A percentile compares a stretch with the other conserved stretches of the same genome.
Conservation (phyloP, 306 rosid species). For the Rubus parviflorus region DNA sequence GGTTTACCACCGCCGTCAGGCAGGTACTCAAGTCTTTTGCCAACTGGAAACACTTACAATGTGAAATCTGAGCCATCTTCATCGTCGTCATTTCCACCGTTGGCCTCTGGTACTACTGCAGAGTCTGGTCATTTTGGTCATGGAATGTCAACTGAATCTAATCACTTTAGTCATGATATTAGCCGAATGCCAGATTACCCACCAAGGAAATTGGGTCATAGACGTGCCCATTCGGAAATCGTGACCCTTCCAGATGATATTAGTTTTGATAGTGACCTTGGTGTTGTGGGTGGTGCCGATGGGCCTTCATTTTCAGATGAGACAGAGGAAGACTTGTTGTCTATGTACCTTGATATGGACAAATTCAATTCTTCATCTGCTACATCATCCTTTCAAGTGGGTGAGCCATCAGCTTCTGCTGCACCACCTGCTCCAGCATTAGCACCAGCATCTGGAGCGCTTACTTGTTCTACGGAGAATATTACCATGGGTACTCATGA, state of each 20-base stretch:
- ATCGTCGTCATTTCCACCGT: constrained; percentile 47
- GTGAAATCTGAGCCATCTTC: constrained; percentile 68
- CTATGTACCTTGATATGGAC: constrained; percentile 96
- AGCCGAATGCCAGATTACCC: constrained; percentile 94
- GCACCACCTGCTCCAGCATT: constrained; percentile 19
- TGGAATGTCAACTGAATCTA: constrained; percentile 47
- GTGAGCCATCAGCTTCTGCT: constrained; percentile 55
- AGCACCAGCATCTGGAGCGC: constrained; percentile 31
- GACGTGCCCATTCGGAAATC: constrained; percentile 95
- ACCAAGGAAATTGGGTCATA: constrained; percentile 74
- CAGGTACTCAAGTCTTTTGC: constrained; percentile 57
- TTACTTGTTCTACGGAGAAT: constrained; percentile 47
- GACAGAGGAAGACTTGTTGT: constrained; percentile 85
- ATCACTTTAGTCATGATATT: constrained; percentile 87
- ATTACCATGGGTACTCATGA: constrained; percentile 42
- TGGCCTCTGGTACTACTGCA: constrained; percentile 50
- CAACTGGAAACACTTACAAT: constrained; percentile 48
- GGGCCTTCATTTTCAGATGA: constrained; percentile 91
- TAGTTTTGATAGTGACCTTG: constrained; percentile 91
- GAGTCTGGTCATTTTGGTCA: constrained; percentile 61
- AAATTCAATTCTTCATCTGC: constrained; percentile 85
- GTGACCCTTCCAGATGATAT: constrained; percentile 90
- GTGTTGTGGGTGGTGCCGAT: constrained; percentile 87
- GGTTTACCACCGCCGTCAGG: constrained; percentile 74
- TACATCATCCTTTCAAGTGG: constrained; percentile 61